Evolutionary conservation across 2,329 filamentous ascomycete genomes (phyloP), one percentile per base, ranked within the genome.

Genomic region (Falciphora oryzae): DNA sequence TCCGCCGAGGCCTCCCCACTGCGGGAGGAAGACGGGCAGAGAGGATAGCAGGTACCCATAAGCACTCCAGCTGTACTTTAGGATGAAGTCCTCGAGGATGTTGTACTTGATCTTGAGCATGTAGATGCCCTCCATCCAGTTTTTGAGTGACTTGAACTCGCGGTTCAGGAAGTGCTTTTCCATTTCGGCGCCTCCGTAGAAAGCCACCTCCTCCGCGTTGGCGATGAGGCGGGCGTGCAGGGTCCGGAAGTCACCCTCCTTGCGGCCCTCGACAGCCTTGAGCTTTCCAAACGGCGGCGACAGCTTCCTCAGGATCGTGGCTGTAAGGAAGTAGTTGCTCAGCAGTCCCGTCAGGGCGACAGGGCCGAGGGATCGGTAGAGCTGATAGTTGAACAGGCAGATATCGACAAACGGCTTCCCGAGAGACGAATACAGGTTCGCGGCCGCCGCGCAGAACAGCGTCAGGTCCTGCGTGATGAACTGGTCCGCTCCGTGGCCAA

Each of bases 401-500:
- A 99, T 83, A 74, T 99, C 95, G n/a, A 99, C 92, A 69, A 97
- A 88, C 0, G 95, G 95, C 75, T 99, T 99, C n/a, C 95, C 95
- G 3, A 99, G 82, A 0, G 93, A 97, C 1, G 95, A 98, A 78
- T 98, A 99, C 6, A 99, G 80, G 28, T 92, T 92, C 22, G 95
- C 93, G 1, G 95, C 94, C 4, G 93, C 89, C 14, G 92, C 91
- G 74, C 96, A 99, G 79, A 99, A 99, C 1, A 97, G 82, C 0
- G 95, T 98, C 38, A 99, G 82, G 75, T 99, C 95, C 74, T 98
- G 94, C 0, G 95, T 98, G 73, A 99, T 98, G 76, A 93, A 98
- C 72, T 99, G 95, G 72, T 99, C 95, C 13, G 93, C 92, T 18
- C 92, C 90, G 73, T 96, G 91, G 0, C 93, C 94, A 56, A 98